phyloP scores from a whole-genome alignment of 441 rosid genomes.

The Gossypium lobatum region DNA sequence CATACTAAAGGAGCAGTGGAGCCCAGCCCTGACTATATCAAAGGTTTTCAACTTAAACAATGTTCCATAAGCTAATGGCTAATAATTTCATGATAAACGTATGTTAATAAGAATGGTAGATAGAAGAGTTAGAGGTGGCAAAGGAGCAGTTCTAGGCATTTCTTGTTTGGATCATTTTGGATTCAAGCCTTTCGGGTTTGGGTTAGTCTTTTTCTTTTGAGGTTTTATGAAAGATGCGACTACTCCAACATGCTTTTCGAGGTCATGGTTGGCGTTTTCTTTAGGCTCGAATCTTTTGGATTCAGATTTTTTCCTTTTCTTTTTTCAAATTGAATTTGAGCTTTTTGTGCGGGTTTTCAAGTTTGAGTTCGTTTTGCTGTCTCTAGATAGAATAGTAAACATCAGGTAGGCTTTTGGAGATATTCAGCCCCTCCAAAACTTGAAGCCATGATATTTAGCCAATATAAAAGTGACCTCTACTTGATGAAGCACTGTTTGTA shows the following conservation, averaged over 20 bases:
- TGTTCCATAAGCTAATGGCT: not conserved
- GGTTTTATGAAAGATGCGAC: not conserved
- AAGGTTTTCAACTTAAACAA: constrained; percentile 15
- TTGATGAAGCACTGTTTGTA: not conserved
- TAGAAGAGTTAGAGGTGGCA: not conserved
- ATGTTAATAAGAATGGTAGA: not conserved
- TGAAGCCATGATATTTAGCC: not conserved
- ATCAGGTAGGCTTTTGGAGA: not conserved
- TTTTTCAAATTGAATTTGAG: not conserved
- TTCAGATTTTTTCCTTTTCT: not conserved
- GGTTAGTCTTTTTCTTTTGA: not conserved
- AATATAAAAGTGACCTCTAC: not conserved
- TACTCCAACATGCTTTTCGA: not conserved
- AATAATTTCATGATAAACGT: not conserved
- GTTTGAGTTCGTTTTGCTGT: not conserved
- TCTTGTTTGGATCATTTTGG: not conserved
- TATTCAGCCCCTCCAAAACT: not conserved
- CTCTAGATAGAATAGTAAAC: not conserved
- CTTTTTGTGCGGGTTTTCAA: not conserved
- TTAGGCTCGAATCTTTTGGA: not conserved
- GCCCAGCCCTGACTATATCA: constrained; percentile 28
- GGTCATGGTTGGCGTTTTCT: not conserved
- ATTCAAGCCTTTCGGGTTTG: not conserved
- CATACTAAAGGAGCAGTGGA: constrained; percentile 26
- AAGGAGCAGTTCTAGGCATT: not conserved